Percentiles rank a stretch among this genome's conserved stretches.
Evolutionary conservation across 108 stramenopile species (phyloP).

Genomic region (Nitzschia inconspicua): DNA sequence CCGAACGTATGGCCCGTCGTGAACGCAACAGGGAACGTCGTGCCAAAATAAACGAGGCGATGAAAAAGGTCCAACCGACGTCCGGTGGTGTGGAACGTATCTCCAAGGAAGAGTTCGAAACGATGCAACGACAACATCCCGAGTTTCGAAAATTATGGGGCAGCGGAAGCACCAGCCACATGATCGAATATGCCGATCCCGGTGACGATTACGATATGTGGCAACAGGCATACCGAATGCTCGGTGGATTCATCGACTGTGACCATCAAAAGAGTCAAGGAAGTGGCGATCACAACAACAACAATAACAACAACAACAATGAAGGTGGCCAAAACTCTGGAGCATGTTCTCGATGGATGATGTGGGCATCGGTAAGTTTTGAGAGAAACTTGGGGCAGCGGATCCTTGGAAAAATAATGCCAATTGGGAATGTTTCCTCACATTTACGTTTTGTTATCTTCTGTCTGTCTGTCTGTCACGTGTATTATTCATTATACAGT

Average conservation of each 20-base stretch:
- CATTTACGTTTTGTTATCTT: background rate
- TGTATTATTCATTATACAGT: slow-evolving; percentile 32
- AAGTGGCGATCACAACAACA: slow-evolving; percentile 11
- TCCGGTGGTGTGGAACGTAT: slow-evolving; percentile 15
- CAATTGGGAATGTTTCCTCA: no score
- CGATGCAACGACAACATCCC: slow-evolving; percentile 10
- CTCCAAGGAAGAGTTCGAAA: slow-evolving; percentile 22
- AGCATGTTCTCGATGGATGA: slow-evolving; percentile 78
- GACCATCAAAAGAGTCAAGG: slow-evolving; percentile 41
- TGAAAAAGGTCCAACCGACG: slow-evolving; percentile 20
- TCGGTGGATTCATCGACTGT: slow-evolving; percentile 84
- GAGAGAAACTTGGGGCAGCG: no score
- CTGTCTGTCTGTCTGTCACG: background rate
- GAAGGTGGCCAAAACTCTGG: slow-evolving; percentile 31
- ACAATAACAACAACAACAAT: slow-evolving; percentile 11
- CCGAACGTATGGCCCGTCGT: slow-evolving; percentile 25
- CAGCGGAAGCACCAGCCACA: background rate
- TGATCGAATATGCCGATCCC: slow-evolving; percentile 40
- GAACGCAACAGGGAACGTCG: slow-evolving; percentile 21
- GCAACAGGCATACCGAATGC: slow-evolving; percentile 79
- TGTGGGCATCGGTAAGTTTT: slow-evolving; percentile 79
- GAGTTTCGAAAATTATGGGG: slow-evolving; percentile 31
- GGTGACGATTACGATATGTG: slow-evolving; percentile 71
- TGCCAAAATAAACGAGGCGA: slow-evolving; percentile 13
- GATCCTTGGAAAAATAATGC: no score